Evolutionary conservation across 305 asterid genomes (phyloP), one percentile per base, ranked within the genome.

Genomic region (Rubia balearica): DNA sequence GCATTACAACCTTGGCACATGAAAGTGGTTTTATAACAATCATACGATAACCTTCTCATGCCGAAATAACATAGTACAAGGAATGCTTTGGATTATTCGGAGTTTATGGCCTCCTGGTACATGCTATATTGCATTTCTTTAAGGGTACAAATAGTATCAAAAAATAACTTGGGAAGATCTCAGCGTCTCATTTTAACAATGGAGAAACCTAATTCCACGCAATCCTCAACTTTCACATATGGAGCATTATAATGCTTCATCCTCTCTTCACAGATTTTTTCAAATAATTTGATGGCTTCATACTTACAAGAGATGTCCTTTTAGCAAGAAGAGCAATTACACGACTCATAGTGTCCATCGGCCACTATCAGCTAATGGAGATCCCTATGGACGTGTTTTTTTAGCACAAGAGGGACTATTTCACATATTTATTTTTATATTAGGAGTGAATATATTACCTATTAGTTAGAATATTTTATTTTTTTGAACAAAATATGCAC

Each of bases 131-230:
- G 80, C 81, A 88, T 33, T 33, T 33, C 76, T 75, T 89, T 96
- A 33, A 33, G 36, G 1, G 36, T 33, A 2, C 36, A 33, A 4
- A 33, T 2, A 33, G 36, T 33, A 33, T 0, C 96, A 67, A 89
- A 91, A 68, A 91, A 76, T n/a, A 91, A 65, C 83, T 91, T 91
- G 2, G 94, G 86, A 72, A 96, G 70, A 73, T 91, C 98, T 69
- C 82, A 57, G 73, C 96, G 79, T 82, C 88, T 82, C 45, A 91
- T 80, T 0, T 83, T 87, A 51, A 89, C 74, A 61, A 87, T 76
- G 19, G 88, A 84, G 76, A 89, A 91, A 0, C 87, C 92, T 1
- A 61, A 86, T 73, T 87, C 86, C 9, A 68, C 81, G 42, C 91
- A 88, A 46, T 75, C 80, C 56, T 88, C 94, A 11, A 91, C 76